phyloP scores from a whole-genome alignment of 2,329 filamentous ascomycete species.

The Periconia sp. region DNA sequence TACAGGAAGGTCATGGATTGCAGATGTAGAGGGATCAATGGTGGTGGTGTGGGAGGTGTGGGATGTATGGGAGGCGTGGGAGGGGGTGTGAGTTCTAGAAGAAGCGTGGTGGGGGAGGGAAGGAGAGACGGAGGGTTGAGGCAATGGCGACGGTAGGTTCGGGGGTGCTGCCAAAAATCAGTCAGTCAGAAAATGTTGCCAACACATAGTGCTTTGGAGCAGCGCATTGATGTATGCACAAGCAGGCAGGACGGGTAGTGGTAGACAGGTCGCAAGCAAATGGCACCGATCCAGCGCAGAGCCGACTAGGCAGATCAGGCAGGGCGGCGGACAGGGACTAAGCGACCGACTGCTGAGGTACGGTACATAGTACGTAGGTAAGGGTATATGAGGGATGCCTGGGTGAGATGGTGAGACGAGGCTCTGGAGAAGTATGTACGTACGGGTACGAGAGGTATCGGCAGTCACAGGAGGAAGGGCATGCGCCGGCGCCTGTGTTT shows the following conservation, averaged over 20 bases:
- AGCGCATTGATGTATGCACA: conserved; percentile 28
- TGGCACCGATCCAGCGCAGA: too few relatives aligned
- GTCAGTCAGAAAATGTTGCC: conserved; percentile 22
- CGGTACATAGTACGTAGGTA: too few relatives aligned
- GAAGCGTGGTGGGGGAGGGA: conserved; percentile 53
- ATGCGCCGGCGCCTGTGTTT: too few relatives aligned
- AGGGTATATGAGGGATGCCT: too few relatives aligned
- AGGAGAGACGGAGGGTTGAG: conserved; percentile 50
- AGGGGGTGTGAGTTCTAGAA: conserved; percentile 60
- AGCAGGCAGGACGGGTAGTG: background rate
- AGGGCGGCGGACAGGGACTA: too few relatives aligned
- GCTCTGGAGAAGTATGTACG: too few relatives aligned
- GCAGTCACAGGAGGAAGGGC: too few relatives aligned
- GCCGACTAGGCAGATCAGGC: too few relatives aligned
- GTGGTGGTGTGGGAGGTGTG: background rate
- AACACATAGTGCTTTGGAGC: conserved; percentile 6
- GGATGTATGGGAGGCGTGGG: conserved; percentile 23
- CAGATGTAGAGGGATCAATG: conserved; percentile 41
- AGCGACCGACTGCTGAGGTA: too few relatives aligned
- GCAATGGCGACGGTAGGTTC: background rate
- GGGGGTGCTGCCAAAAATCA: conserved; percentile 39
- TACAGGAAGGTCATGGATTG: conserved; percentile 53
- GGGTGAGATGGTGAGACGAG: too few relatives aligned
- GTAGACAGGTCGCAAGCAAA: too few relatives aligned
- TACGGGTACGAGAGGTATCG: too few relatives aligned